phyloP scores from a whole-genome alignment of 768 basidiomycete genomes.

The Mycena epipterygia region DNA sequence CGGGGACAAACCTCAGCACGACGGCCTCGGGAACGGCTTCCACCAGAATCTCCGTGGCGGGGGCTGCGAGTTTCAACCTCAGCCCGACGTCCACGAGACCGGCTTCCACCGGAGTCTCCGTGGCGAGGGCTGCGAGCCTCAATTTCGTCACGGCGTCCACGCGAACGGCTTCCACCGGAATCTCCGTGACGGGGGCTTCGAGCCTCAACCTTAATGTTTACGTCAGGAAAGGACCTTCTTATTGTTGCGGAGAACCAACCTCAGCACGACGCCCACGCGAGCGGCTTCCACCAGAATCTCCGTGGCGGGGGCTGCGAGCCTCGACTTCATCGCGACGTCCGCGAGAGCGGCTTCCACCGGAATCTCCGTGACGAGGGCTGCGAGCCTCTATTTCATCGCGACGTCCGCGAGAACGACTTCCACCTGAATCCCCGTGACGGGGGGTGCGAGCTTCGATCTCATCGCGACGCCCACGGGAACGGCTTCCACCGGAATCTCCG shows the following conservation, averaged over 20 bases:
- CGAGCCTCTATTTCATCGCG: neutral
- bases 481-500: slow-evolving; percentile 9
- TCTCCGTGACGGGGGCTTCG: slow-evolving; percentile 14
- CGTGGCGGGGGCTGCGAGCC: slow-evolving; percentile 12
- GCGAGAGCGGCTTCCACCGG: neutral
- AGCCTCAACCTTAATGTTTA: neutral
- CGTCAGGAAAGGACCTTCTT: no score
- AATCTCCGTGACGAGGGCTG: neutral
- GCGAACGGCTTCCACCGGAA: neutral
- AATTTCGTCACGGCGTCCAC: neutral
- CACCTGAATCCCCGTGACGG: slow-evolving; percentile 21
- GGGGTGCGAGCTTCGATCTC: slow-evolving; percentile 9
- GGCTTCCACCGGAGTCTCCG: slow-evolving; percentile 1
- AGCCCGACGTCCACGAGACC: neutral
- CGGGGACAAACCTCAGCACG: neutral
- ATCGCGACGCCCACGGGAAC: neutral
- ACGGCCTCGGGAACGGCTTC: slow-evolving; percentile 12
- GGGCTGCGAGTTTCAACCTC: slow-evolving; percentile 16
- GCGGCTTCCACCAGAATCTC: neutral
- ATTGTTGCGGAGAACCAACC: neutral
- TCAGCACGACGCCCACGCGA: slow-evolving; percentile 3
- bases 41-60: slow-evolving; percentile 13
- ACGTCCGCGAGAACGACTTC: slow-evolving; percentile 15
- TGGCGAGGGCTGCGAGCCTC: slow-evolving; percentile 13
- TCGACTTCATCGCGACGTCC: neutral